These are phyloP conservation scores for Hansenula lynferdii DNA, from an alignment of 1,139 yeast species.

Conservation along the genomic window DNA sequence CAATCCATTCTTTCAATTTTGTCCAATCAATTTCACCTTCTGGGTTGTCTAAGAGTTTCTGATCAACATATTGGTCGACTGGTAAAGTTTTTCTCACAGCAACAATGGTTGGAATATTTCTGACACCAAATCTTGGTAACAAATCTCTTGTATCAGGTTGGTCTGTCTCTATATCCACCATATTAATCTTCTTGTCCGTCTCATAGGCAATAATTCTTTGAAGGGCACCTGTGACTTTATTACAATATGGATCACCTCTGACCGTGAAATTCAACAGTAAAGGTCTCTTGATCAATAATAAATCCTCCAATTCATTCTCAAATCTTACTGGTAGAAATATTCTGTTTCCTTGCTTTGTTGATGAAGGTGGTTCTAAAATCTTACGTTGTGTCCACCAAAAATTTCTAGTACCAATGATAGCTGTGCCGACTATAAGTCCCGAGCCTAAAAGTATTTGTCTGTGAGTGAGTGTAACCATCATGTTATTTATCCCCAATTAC, in stretches of 20 bases:
- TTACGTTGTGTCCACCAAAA: slow-evolving; percentile 23
- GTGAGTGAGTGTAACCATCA: slow-evolving; percentile 12
- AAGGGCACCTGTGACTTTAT: slow-evolving; percentile 58
- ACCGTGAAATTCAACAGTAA: slow-evolving; percentile 68
- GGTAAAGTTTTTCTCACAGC: slow-evolving; percentile 66
- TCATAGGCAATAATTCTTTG: slow-evolving; percentile 51
- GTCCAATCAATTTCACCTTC: slow-evolving; percentile 44
- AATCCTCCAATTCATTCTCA: slow-evolving; percentile 50
- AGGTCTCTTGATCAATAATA: slow-evolving; percentile 53
- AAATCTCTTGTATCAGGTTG: slow-evolving; percentile 58
- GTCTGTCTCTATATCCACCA: slow-evolving; percentile 70
- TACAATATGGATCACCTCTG: slow-evolving; percentile 59
- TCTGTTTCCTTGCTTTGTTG: slow-evolving; percentile 26
- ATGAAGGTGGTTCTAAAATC: slow-evolving; percentile 28
- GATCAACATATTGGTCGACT: slow-evolving; percentile 43
- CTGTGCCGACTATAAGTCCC: slow-evolving; percentile 16
- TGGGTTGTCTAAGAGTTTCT: slow-evolving; percentile 27
- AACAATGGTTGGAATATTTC: slow-evolving; percentile 59
- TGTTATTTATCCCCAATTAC: no score
- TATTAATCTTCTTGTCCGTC: slow-evolving; percentile 46
- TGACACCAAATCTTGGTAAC: slow-evolving; percentile 50
- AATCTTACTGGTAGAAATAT: slow-evolving; percentile 41
- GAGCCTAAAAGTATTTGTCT: slow-evolving; percentile 21
- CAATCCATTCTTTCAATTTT: slow-evolving; percentile 55
- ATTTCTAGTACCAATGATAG: slow-evolving; percentile 17